Evolutionary conservation across 2,329 filamentous ascomycete genomes (phyloP).

Genomic region (Monosporascus ibericus): DNA sequence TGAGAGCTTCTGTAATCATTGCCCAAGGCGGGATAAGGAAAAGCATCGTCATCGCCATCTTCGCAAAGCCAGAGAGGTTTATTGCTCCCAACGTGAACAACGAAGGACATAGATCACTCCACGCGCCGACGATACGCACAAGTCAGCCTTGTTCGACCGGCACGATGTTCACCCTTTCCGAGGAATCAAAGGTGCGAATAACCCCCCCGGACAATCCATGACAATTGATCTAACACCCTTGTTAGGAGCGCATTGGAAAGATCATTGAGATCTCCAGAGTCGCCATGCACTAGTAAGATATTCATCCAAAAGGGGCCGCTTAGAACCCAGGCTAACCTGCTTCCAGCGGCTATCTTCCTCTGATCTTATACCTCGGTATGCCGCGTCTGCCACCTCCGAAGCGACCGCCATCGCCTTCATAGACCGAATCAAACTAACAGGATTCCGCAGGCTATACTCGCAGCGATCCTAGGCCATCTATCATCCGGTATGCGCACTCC

Average conservation of each 20-base stretch:
- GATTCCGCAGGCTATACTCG: slow-evolving; percentile 70
- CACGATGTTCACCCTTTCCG: slow-evolving; percentile 68
- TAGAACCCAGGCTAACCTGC: slow-evolving; percentile 27
- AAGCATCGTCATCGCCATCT: neutral
- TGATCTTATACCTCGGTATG: slow-evolving; percentile 94
- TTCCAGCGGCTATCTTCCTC: slow-evolving; percentile 81
- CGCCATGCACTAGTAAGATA: slow-evolving; percentile 85
- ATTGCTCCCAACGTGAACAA: neutral
- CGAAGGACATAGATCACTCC: neutral
- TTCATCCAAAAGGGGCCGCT: neutral
- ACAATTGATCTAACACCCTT: slow-evolving; percentile 5
- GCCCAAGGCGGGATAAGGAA: neutral
- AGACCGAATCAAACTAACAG: slow-evolving; percentile 7
- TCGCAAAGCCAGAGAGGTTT: neutral
- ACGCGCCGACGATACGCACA: neutral
- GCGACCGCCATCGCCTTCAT: neutral
- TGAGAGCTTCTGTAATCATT: neutral
- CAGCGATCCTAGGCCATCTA: slow-evolving; percentile 81
- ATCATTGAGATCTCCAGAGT: slow-evolving; percentile 92
- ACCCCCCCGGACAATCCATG: neutral
- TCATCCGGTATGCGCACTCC: slow-evolving; percentile 43
- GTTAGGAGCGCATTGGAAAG: slow-evolving; percentile 92
- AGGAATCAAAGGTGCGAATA: slow-evolving; percentile 82
- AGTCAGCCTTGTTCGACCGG: too few relatives aligned
- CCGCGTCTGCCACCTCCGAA: slow-evolving; percentile 6